Percentiles rank a stretch among this genome's conserved stretches.
phyloP scores from a whole-genome alignment of 2,329 filamentous ascomycete species.

The Diaporthe capsici region DNA sequence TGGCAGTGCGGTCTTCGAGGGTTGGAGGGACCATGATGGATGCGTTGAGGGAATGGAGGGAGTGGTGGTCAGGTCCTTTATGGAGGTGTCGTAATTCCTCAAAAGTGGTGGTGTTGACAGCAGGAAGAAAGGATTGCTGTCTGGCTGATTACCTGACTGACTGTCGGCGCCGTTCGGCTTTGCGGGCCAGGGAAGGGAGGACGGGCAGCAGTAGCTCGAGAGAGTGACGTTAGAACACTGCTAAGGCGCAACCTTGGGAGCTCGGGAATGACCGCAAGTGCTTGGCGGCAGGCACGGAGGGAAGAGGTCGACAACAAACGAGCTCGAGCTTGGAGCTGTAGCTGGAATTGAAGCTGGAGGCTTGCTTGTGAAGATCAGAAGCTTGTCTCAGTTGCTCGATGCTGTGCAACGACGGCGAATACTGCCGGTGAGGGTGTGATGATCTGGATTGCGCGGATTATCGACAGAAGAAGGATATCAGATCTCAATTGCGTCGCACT shows the following conservation, averaged over 20 bases:
- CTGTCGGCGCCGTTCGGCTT: conserved; percentile 18
- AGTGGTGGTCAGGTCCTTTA: neutral
- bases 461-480: neutral
- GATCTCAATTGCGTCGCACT: conserved; percentile 6
- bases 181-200: conserved; percentile 16
- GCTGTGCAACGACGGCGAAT: neutral
- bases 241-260: conserved; percentile 7
- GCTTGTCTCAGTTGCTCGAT: neutral
- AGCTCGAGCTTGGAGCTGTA: neutral
- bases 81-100: neutral
- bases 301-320: neutral
- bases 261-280: neutral
- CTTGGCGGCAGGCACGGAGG: conserved; percentile 12
- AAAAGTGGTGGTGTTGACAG: neutral
- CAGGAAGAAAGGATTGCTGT: neutral
- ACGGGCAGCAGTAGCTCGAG: conserved; percentile 22
- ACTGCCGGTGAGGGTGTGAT: conserved; percentile 11
- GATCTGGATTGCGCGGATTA: neutral
- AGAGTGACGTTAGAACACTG: conserved; percentile 9
- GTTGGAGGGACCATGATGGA: conserved; percentile 36
- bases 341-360: neutral
- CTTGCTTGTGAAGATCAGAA: conserved; percentile 27
- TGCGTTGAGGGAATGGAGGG: neutral
- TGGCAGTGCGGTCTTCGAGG: conserved; percentile 38
- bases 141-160: neutral